A percentile compares a stretch with the other conserved stretches of the same genome.
These are phyloP conservation scores for Pyrenopolyporus hunteri DNA, from an alignment of 495 filamentous ascomycete species.

Conservation along the genomic window DNA sequence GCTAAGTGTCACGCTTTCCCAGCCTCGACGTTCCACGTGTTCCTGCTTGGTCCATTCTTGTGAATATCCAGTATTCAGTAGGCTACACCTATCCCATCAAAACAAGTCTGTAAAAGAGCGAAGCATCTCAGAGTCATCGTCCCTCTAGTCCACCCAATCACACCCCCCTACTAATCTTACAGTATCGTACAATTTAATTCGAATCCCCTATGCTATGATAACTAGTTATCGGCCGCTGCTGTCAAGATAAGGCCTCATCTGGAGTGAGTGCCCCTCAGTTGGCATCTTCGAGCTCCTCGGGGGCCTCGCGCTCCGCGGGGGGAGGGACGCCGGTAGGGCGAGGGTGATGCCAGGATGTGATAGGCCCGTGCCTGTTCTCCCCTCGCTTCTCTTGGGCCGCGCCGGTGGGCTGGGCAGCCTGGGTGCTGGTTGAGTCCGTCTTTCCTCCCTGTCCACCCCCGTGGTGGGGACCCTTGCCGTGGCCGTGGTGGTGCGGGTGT, in stretches of 20 bases:
- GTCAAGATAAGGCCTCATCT: too few relatives aligned
- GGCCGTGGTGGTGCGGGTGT: too few relatives aligned
- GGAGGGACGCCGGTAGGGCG: too few relatives aligned
- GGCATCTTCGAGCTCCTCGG: constrained; percentile 8
- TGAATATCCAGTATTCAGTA: neutral
- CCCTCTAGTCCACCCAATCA: neutral
- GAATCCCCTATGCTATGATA: neutral
- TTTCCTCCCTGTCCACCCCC: too few relatives aligned
- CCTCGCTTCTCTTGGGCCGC: too few relatives aligned
- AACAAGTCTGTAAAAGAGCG: neutral
- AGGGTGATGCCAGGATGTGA: too few relatives aligned
- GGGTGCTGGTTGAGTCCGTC: too few relatives aligned
- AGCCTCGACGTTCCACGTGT: neutral
- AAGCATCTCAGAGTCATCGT: neutral
- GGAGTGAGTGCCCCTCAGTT: constrained; percentile 10
- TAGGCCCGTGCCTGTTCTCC: too few relatives aligned
- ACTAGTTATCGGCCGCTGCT: neutral
- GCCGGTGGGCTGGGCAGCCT: too few relatives aligned
- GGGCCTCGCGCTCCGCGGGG: constrained; percentile 12
- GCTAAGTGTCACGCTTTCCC: neutral
- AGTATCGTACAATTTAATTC: neutral
- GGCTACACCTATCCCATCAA: neutral
- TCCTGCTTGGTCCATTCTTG: neutral
- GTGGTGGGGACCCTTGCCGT: too few relatives aligned
- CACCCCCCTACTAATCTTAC: neutral